phyloP scores from a whole-genome alignment of 2,329 filamentous ascomycete species.

The Penicillium sp. region DNA sequence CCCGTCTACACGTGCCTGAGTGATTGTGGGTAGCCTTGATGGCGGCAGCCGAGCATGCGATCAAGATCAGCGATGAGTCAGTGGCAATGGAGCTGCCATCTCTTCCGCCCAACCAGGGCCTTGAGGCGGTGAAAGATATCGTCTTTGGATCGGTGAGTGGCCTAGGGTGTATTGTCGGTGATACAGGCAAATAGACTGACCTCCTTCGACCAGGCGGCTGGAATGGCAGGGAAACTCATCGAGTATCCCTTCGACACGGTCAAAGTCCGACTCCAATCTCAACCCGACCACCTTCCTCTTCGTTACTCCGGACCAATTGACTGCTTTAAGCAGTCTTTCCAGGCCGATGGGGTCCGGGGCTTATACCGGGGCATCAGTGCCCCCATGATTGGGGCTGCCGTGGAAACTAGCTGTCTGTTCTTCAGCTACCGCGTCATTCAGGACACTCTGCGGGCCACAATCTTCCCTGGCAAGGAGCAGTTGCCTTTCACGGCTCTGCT shows the following conservation, averaged over 20 bases:
- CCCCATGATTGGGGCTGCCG: constrained; percentile 83
- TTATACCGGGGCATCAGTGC: constrained; percentile 93
- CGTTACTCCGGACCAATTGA: constrained; percentile 85
- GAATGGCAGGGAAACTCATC: constrained; percentile 90
- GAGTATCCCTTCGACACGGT: constrained; percentile 99
- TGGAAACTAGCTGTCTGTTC: constrained; percentile 91
- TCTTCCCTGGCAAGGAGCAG: constrained; percentile 57
- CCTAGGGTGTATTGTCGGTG: background rate
- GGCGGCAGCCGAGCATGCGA: constrained; percentile 41
- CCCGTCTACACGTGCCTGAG: constrained; percentile 12
- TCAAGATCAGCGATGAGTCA: constrained; percentile 40
- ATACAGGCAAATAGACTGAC: background rate
- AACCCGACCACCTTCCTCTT: constrained; percentile 78
- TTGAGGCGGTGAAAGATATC: constrained; percentile 81
- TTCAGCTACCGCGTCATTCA: constrained; percentile 77
- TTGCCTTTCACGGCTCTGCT: constrained; percentile 76
- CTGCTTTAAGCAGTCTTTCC: constrained; percentile 86
- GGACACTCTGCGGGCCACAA: constrained; percentile 63
- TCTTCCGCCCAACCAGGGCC: constrained; percentile 49
- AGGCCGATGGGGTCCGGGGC: constrained; percentile 73
- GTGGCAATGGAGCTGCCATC: constrained; percentile 46
- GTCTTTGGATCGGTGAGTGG: constrained; percentile 77
- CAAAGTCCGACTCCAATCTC: constrained; percentile 96
- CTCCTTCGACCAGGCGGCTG: constrained; percentile 61
- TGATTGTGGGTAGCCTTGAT: constrained; percentile 30